These are phyloP conservation scores for Candolleomyces aberdarensis DNA, from an alignment of 768 basidiomycete genomes.

Conservation along the genomic window DNA sequence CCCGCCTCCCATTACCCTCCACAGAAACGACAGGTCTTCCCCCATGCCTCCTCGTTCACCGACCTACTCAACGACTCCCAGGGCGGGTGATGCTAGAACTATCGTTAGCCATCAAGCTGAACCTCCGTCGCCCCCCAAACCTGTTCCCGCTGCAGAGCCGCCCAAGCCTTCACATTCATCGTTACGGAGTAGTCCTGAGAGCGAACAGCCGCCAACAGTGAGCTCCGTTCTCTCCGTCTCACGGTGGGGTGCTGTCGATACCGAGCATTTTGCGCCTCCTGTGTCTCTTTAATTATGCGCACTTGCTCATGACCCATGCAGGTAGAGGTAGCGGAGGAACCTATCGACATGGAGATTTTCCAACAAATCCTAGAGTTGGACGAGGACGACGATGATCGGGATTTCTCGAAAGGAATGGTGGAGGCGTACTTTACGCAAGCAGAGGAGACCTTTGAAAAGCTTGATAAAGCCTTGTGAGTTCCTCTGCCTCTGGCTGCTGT, in stretches of 20 bases:
- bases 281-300: too few species aligned
- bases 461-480: constrained; percentile 79
- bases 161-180: background rate
- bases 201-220: background rate
- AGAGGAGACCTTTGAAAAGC: constrained; percentile 65
- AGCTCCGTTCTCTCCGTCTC: background rate
- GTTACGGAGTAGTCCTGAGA: background rate
- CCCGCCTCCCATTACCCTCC: background rate
- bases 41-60: background rate
- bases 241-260: too few species aligned
- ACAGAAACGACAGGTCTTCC: constrained; percentile 2
- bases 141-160: background rate
- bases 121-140: background rate
- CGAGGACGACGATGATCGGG: constrained; percentile 62
- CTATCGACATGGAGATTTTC: constrained; percentile 81
- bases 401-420: constrained; percentile 80
- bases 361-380: constrained; percentile 89
- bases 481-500: constrained; percentile 6
- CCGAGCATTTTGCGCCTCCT: too few species aligned
- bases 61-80: background rate
- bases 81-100: background rate
- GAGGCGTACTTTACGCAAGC: constrained; percentile 82
- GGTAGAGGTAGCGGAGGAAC: constrained; percentile 15
- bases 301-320: background rate
- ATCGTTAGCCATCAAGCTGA: background rate